Percentiles rank a stretch among this genome's conserved stretches.
Evolutionary conservation across 1,284 basidiomycete species (phyloP).

Genomic region (Flammula alnicola): DNA sequence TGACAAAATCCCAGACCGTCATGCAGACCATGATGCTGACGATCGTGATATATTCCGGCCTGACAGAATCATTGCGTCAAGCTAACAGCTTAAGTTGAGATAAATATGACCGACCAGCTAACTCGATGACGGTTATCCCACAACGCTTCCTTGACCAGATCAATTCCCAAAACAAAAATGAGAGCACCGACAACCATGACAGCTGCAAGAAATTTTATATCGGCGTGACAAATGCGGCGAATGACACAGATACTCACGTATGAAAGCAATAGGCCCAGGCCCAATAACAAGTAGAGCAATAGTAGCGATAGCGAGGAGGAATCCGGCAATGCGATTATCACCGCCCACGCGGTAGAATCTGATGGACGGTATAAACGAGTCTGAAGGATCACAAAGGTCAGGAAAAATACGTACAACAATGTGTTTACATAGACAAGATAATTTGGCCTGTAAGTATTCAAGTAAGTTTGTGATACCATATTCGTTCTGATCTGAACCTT

Average conservation of each 20-base stretch:
- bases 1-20: slow-evolving; percentile 95
- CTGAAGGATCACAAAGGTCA: not conserved
- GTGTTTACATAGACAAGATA: slow-evolving; percentile 93
- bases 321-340: slow-evolving; percentile 80
- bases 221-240: not conserved
- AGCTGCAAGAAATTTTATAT: slow-evolving; percentile 47
- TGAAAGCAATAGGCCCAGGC: slow-evolving; percentile 84
- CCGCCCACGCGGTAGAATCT: slow-evolving; percentile 97
- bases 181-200: slow-evolving; percentile 90
- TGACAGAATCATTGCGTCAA: slow-evolving; percentile 26
- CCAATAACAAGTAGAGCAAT: slow-evolving; percentile 80
- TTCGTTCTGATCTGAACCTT: slow-evolving; percentile 30
- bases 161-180: slow-evolving; percentile 95
- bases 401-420: slow-evolving; percentile 61
- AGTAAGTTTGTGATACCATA: not conserved
- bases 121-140: slow-evolving; percentile 96
- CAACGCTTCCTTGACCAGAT: slow-evolving; percentile 92
- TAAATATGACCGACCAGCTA: slow-evolving; percentile 59
- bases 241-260: slow-evolving; percentile 65
- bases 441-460: slow-evolving; percentile 60
- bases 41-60: slow-evolving; percentile 79
- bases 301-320: slow-evolving; percentile 85
- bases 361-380: slow-evolving; percentile 3
- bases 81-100: slow-evolving; percentile 12
- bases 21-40: slow-evolving; percentile 86